phyloP scores from a whole-genome alignment of 2,329 filamentous ascomycete species.

The Stenocarpella maydis region DNA sequence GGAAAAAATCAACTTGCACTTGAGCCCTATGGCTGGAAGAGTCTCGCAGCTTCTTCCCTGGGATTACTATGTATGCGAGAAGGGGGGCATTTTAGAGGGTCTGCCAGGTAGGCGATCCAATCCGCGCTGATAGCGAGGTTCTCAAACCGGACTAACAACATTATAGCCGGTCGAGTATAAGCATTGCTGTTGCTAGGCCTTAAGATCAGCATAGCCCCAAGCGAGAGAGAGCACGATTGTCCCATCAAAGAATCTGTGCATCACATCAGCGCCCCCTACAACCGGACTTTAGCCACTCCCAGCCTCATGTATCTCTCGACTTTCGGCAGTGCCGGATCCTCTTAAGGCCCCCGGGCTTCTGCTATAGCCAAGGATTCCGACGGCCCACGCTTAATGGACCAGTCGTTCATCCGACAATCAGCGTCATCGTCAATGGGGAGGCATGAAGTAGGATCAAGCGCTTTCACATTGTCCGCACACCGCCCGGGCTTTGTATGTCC shows the following conservation, averaged over 20 bases:
- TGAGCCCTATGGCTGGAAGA: too few relatives aligned
- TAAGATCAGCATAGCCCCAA: constrained; percentile 21
- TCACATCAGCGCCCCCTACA: neutral
- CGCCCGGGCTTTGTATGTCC: neutral
- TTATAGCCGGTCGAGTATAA: too few relatives aligned
- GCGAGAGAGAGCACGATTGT: neutral
- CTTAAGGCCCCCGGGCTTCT: constrained; percentile 2
- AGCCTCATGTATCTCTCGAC: neutral
- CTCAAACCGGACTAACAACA: too few relatives aligned
- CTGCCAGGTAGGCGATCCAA: too few relatives aligned
- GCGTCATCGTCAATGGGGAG: neutral
- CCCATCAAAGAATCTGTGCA: neutral
- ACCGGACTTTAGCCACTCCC: neutral
- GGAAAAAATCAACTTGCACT: too few relatives aligned
- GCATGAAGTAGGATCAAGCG: neutral
- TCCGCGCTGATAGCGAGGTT: too few relatives aligned
- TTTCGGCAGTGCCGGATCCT: constrained; percentile 16
- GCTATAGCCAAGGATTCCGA: neutral
- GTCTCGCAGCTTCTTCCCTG: too few relatives aligned
- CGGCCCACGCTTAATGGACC: neutral
- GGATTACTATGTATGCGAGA: too few relatives aligned
- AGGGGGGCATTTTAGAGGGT: too few relatives aligned
- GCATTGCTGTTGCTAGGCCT: constrained; percentile 1
- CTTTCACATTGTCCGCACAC: neutral
- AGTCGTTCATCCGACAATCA: constrained; percentile 1